Evolutionary conservation across 2,329 filamentous ascomycete genomes (phyloP), one percentile per base, ranked within the genome.

Genomic region (Achaetomium macrosporum): DNA sequence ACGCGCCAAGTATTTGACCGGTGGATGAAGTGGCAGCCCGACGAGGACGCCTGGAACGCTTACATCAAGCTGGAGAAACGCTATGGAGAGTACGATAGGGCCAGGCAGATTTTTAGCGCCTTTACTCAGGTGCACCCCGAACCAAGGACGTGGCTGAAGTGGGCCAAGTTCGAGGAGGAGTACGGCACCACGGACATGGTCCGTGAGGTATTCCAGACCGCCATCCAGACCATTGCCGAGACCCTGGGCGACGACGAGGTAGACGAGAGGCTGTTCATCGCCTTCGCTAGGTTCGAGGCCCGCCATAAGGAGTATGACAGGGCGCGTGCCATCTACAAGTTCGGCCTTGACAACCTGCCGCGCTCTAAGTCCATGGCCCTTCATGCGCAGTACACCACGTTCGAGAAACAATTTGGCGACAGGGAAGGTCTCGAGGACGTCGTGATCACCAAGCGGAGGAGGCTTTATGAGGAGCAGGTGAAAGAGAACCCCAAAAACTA

Each of bases 11-110:
- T 97, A 0, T 99, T 97, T 67, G 93, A 99, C 73, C 80, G 93
- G 42, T 99, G 93, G 93, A 92, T 99, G 87, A 85, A 88, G 57
- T 99, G 93, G 93, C 90, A 96, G 68, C 93, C 93, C 0, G 90
- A 96, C 61, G 92, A 97, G 78, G 85, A 88, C 41, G 93, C 92
- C 0, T 99, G 93, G 93, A 85, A 84, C 61, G 86, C 92, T 41
- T 97, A 96, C 68, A 96, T 99, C 72, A 96, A 96, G 73, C 72
- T 99, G 55, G 93, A 99, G 75, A 96, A 95, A 76, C 78, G 93
- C 53, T 97, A 97, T 66, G 85, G 85, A 63, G 93, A 99, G 69
- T 93, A 87, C 64, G 90, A 96, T 55, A 78, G 90, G 54, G 92
- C 91, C n/a, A 79, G 93, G 37, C 84, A 86, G 42, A 92, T 99